phyloP scores from a whole-genome alignment of 1,284 basidiomycete genomes.

The Ceratobasidium sp. region DNA sequence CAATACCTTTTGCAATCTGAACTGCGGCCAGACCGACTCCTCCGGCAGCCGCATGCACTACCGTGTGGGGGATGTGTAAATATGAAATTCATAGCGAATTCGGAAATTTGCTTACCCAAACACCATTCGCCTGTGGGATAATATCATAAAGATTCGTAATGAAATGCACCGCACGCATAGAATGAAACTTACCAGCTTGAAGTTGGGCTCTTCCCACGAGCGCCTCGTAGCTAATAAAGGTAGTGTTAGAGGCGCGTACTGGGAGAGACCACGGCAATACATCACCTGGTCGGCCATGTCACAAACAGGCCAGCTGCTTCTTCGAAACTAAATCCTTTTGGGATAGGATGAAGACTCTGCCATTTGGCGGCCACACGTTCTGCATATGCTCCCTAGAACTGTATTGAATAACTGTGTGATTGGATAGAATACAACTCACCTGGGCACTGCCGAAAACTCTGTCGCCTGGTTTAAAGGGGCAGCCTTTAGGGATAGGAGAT shows the following conservation, averaged over 20 bases:
- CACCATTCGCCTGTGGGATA: constrained; percentile 73
- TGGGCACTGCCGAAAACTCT: constrained; percentile 83
- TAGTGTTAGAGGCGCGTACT: not conserved
- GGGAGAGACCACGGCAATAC: not conserved
- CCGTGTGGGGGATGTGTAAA: not conserved
- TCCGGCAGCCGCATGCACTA: constrained; percentile 52
- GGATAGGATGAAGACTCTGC: constrained; percentile 63
- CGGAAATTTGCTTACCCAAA: constrained; percentile 75
- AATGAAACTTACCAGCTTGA: constrained; percentile 61
- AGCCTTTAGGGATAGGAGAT: constrained; percentile 84
- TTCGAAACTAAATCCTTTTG: constrained; percentile 68
- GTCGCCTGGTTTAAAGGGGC: constrained; percentile 82
- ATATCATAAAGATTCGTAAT: not conserved
- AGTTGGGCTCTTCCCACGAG: constrained; percentile 85
- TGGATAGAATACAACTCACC: constrained; percentile 8
- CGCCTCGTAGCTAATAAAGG: constrained; percentile 63
- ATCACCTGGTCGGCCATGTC: constrained; percentile 87
- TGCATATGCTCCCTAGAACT: constrained; percentile 61
- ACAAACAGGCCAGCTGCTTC: constrained; percentile 67
- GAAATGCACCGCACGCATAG: constrained; percentile 40
- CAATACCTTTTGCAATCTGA: constrained; percentile 55
- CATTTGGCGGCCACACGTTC: constrained; percentile 70
- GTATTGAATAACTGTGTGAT: not conserved
- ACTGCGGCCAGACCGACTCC: constrained; percentile 93
- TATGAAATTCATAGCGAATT: not conserved